Base-by-base conservation (phyloP, 2,329 filamentous ascomycete genomes). In the Trichoderma atrobrunneum region DNA sequence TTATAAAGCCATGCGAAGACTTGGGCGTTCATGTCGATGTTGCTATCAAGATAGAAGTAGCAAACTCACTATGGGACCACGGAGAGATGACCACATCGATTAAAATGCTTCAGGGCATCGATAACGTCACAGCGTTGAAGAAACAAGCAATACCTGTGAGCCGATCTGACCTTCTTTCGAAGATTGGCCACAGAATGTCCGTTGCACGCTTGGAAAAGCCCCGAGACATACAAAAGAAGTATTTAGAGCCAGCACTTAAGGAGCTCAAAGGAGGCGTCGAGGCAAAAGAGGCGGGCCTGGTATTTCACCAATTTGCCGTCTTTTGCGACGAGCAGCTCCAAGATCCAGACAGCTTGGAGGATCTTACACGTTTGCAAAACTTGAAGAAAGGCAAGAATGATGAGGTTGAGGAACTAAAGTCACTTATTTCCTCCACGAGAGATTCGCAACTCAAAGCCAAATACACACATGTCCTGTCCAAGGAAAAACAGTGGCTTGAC, bases 291-390 rank as follows among this genome's bases (percentile, higher is more conserved):
- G 93, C 95, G 2, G 94, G 95, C 1, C 88, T 93, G 75, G 96
- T 98, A 1, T 98, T 94, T 77, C 94, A 98, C 79, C 93, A 97
- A 77, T 98, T 98, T 80, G 96, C 97, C 30, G 88, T 91, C 66
- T 99, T 99, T 79, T 99, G 97, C 78, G 95, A 99, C 79, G 91
- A 94, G 77, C 96, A 99, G 79, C 85, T 99, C 11, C 93, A 97
- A 77, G 95, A 95, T 78, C 88, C 92, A 1, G 94, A 97, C 76
- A 90, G 91, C 39, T 84, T 95, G 1, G 94, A 97, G 79, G 96
- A 99, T 77, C 89, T 97, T 73, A 89, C 89, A 34, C 91, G 96
- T 60, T 87, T 98, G 56, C 89, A 93, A 78, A 93, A 90, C 76
- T 85, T 98, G 36, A 92, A 91, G 75, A 88, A 94, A 77, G 91